A percentile compares a stretch with the other conserved stretches of the same genome.
phyloP scores from a whole-genome alignment of 2,329 filamentous ascomycete species.

The Fusarium zealandicum region DNA sequence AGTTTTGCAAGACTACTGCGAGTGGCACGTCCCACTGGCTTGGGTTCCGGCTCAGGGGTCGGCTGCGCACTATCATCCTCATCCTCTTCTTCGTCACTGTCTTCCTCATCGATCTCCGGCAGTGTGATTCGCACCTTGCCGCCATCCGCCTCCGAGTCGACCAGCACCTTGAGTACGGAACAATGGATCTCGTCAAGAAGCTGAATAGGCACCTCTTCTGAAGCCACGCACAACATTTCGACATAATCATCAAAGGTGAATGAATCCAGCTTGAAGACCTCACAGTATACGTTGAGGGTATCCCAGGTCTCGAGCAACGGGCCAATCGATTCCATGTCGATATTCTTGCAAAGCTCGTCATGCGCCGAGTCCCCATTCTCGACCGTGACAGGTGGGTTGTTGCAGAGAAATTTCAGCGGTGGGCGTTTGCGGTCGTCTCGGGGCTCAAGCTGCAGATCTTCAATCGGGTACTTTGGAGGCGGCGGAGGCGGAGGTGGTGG shows the following conservation, averaged over 20 bases:
- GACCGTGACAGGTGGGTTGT: constrained; percentile 63
- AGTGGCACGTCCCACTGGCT: constrained; percentile 74
- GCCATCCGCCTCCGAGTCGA: constrained; percentile 75
- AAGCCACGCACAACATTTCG: constrained; percentile 82
- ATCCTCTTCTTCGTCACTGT: constrained; percentile 69
- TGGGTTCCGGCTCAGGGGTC: constrained; percentile 75
- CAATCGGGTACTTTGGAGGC: constrained; percentile 91
- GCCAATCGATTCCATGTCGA: constrained; percentile 86
- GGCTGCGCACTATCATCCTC: constrained; percentile 61
- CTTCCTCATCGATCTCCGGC: constrained; percentile 75
- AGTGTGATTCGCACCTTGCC: constrained; percentile 82
- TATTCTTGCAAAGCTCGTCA: constrained; percentile 50
- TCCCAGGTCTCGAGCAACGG: constrained; percentile 92
- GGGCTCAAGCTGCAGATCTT: constrained; percentile 84
- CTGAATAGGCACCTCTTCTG: constrained; percentile 77
- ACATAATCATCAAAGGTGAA: constrained; percentile 98
- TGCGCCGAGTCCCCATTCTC: constrained; percentile 45
- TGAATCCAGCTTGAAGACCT: constrained; percentile 91
- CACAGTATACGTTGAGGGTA: constrained; percentile 96
- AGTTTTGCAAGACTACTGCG: constrained; percentile 85
- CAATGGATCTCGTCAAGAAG: constrained; percentile 92
- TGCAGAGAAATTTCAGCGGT: constrained; percentile 77
- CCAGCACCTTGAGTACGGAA: constrained; percentile 84
- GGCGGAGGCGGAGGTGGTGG: constrained; percentile 73
- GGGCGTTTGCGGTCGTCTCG: constrained; percentile 74